Percentiles rank a stretch among this genome's conserved stretches.
Evolutionary conservation across 2,329 filamentous ascomycete genomes (phyloP).

Genomic region (Lachnellula subtilissima): DNA sequence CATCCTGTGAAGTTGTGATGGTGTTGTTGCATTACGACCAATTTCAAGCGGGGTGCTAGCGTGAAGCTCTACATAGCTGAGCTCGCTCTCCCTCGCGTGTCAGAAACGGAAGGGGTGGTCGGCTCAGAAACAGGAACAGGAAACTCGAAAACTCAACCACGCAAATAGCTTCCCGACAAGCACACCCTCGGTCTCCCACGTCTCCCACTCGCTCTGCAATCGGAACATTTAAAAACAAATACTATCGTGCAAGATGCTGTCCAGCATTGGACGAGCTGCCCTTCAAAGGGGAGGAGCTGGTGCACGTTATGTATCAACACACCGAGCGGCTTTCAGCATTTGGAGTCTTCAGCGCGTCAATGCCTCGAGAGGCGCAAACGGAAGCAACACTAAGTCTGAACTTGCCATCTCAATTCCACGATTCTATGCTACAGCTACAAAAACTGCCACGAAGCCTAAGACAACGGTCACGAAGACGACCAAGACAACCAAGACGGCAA

Average conservation of each 20-base stretch:
- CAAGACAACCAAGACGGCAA: slow-evolving; percentile 1
- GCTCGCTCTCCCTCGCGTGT: slow-evolving; percentile 19
- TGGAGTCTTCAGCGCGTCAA: slow-evolving; percentile 25
- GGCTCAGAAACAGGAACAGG: slow-evolving; percentile 6
- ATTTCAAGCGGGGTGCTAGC: background rate
- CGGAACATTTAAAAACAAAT: slow-evolving; percentile 1
- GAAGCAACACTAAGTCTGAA: slow-evolving; percentile 9
- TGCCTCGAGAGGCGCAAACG: slow-evolving; percentile 10
- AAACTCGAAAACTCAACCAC: background rate
- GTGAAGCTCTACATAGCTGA: background rate
- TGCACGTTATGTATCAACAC: slow-evolving; percentile 22
- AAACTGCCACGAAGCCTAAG: slow-evolving; percentile 11
- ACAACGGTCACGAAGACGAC: slow-evolving; percentile 1
- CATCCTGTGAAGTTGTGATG: background rate
- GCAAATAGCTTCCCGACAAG: background rate
- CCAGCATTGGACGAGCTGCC: slow-evolving; percentile 29
- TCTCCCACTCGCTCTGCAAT: slow-evolving; percentile 1
- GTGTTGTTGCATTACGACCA: background rate
- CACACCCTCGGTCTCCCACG: slow-evolving; percentile 5
- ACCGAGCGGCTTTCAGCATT: slow-evolving; percentile 19
- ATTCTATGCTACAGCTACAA: slow-evolving; percentile 25
- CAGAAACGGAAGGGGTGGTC: slow-evolving; percentile 15
- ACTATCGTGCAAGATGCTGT: slow-evolving; percentile 26
- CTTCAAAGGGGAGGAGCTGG: slow-evolving; percentile 22
- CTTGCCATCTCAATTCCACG: slow-evolving; percentile 7